These are phyloP conservation scores for Reticulascus tulasneorum DNA, from an alignment of 2,329 filamentous ascomycete species.

Conservation along the genomic window DNA sequence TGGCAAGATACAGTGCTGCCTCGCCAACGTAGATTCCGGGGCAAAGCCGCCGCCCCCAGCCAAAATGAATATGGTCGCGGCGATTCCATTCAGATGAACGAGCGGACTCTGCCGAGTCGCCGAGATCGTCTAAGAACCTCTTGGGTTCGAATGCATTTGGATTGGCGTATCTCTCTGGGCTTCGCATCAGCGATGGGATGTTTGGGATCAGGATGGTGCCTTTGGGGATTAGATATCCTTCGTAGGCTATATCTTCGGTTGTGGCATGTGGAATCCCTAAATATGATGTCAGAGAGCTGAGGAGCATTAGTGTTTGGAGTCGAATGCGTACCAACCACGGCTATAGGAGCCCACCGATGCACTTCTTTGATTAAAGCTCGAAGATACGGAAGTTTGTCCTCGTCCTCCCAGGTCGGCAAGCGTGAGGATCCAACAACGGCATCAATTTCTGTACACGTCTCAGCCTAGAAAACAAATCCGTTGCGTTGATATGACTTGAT, in stretches of 20 bases:
- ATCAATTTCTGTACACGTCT: no score
- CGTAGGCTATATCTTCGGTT: constrained; percentile 13
- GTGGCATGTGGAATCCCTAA: constrained; percentile 35
- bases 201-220: constrained; percentile 17
- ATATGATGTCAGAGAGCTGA: no score
- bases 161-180: constrained; percentile 59
- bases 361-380: constrained; percentile 26
- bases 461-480: no score
- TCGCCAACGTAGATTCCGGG: constrained; percentile 45
- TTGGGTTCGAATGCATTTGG: constrained; percentile 28
- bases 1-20: constrained; percentile 41
- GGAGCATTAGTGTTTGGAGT: no score
- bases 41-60: constrained; percentile 18
- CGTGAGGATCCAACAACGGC: constrained; percentile 22
- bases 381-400: constrained; percentile 24
- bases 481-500: no score
- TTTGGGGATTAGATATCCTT: constrained; percentile 8
- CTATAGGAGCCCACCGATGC: constrained; percentile 25
- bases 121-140: constrained; percentile 21
- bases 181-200: constrained; percentile 47
- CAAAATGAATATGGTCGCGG: constrained; percentile 28
- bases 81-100: no score
- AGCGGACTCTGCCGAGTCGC: no score
- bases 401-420: constrained; percentile 22
- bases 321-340: no score